These are phyloP conservation scores for Paxillus involutus DNA, from an alignment of 768 basidiomycete species.

Conservation along the genomic window DNA sequence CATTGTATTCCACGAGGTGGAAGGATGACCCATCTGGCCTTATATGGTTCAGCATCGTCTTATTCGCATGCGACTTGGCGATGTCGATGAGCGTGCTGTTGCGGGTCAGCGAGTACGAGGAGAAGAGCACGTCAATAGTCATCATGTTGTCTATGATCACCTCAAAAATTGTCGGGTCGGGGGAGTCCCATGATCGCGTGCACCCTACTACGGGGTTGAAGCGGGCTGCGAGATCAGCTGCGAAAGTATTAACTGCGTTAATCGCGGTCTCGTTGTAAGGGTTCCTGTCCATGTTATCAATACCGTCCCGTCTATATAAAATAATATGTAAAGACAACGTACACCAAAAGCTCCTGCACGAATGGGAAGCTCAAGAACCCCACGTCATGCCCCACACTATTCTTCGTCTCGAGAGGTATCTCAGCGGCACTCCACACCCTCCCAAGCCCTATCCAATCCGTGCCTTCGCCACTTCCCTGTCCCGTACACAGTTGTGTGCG, in stretches of 20 bases:
- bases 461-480: slow-evolving; percentile 35
- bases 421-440: slow-evolving; percentile 51
- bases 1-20: slow-evolving; percentile 68
- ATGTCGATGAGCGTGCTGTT: slow-evolving; percentile 60
- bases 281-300: slow-evolving; percentile 40
- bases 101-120: slow-evolving; percentile 54
- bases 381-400: slow-evolving; percentile 62
- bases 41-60: slow-evolving; percentile 66
- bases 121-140: slow-evolving; percentile 70
- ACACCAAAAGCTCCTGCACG: slow-evolving; percentile 60
- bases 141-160: slow-evolving; percentile 84
- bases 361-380: slow-evolving; percentile 75
- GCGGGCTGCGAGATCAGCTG: slow-evolving; percentile 52
- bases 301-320: background rate
- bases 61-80: slow-evolving; percentile 63
- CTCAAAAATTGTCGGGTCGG: slow-evolving; percentile 59
- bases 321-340: slow-evolving; percentile 21
- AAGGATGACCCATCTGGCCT: slow-evolving; percentile 52
- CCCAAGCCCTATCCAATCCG: slow-evolving; percentile 59
- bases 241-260: slow-evolving; percentile 56
- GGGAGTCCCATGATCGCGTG: slow-evolving; percentile 66
- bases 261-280: slow-evolving; percentile 56
- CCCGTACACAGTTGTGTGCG: slow-evolving; percentile 49
- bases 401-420: slow-evolving; percentile 47
- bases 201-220: slow-evolving; percentile 63